Base-by-base conservation (phyloP, 169 alveolate species). In the Babesia ovata region DNA sequence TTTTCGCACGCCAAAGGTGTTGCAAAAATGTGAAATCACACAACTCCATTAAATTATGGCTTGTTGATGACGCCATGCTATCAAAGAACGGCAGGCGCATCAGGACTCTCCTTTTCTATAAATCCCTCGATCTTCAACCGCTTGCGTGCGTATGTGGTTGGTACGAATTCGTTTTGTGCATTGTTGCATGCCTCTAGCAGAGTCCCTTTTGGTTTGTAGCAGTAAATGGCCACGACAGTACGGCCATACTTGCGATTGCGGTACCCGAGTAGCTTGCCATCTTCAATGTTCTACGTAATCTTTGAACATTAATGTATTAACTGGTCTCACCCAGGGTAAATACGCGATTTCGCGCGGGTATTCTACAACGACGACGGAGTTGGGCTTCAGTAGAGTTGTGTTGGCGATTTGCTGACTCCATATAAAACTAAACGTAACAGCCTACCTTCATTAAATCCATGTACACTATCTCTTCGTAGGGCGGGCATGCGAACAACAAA, bases 171-270 rank as follows among this genome's bases (percentile, higher is more conserved):
- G 28, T 45, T 39, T 26, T 82, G 82, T 14, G 63, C 86, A 33
- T 45, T 49, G 26, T 70, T 79, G 45, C 73, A 70, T 24, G 58
- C 33, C 45, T 26, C 62, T 8, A 58, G 49, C 33, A 66, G 57
- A 22, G 72, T 71, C 7, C 85, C 92, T 44, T 93, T 62, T 44
- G 93, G 92, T 52, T 88, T 69, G 62, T 74, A 50, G 53, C 88
- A 78, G 75, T 89, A 91, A 13, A 86, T 50, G 2, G 94, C 93
- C 49, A 90, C 72, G 33, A 86, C 81, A 10, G 94, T 91, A 29
- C 94, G 57, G n/a, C 94, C 94, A 66, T 86, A 91, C 61, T 78
- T 84, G 67, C 94, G 84, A 66, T 91, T 91, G 65, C 93, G 79
- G 29, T 90, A 57, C 0, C 94, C 94, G 10, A 91, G 58, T 26